These are phyloP conservation scores for Tolypocladium endophyticum DNA, from an alignment of 2,329 filamentous ascomycete genomes.

Conservation along the genomic window DNA sequence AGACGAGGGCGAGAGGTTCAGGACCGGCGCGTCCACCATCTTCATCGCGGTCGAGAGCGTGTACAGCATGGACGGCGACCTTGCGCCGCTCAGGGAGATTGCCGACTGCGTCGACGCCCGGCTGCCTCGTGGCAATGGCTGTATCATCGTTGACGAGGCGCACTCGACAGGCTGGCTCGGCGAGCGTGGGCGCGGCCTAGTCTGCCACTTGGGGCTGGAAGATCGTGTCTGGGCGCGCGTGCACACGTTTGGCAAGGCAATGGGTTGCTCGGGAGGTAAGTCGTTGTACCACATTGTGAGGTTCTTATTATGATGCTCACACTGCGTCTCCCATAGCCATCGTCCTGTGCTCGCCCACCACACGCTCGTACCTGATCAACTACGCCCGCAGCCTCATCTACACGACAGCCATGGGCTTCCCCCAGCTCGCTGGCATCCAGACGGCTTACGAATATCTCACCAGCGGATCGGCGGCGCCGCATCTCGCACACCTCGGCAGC, in stretches of 20 bases:
- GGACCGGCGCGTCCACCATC: constrained; percentile 35
- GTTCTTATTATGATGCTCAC: too few relatives aligned
- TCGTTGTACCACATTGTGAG: constrained; percentile 1
- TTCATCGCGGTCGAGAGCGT: constrained; percentile 62
- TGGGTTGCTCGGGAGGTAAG: constrained; percentile 60
- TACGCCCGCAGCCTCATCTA: constrained; percentile 69
- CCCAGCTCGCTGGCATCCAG: constrained; percentile 47
- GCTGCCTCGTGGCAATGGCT: constrained; percentile 46
- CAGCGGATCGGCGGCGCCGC: constrained; percentile 32
- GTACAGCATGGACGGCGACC: constrained; percentile 79
- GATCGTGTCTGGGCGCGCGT: constrained; percentile 44
- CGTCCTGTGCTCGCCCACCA: constrained; percentile 49
- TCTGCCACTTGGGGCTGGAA: constrained; percentile 46
- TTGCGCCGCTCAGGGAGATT: constrained; percentile 53
- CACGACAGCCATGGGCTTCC: constrained; percentile 57
- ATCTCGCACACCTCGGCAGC: constrained; percentile 19
- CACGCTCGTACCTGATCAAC: constrained; percentile 59
- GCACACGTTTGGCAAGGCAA: constrained; percentile 58
- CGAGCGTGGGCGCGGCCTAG: constrained; percentile 42
- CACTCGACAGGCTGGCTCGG: constrained; percentile 56
- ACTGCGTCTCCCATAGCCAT: constrained; percentile 23
- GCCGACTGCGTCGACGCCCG: constrained; percentile 43
- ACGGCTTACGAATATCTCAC: constrained; percentile 47
- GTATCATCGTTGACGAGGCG: constrained; percentile 58
- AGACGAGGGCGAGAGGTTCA: constrained; percentile 19